These are phyloP conservation scores for Botrytis fragariae DNA, from an alignment of 2,329 filamentous ascomycete genomes.

Conservation along the genomic window DNA sequence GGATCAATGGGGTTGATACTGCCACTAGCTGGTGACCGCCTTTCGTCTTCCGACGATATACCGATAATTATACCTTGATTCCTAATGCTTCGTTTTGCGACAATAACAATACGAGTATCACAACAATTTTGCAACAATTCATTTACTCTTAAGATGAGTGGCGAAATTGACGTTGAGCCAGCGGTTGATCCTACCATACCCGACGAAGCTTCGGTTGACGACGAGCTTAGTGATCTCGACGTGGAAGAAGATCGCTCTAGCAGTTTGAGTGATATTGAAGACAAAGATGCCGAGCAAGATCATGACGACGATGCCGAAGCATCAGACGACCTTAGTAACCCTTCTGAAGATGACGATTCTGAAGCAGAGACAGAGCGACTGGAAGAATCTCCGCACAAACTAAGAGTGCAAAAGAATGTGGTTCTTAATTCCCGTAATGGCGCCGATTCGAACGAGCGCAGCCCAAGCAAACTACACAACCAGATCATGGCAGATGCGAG, in stretches of 20 bases:
- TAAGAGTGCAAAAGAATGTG: slow-evolving; percentile 58
- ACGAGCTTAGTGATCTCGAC: slow-evolving; percentile 37
- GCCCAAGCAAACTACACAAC: slow-evolving; percentile 74
- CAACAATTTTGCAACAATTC: slow-evolving; percentile 2
- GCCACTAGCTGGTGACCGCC: slow-evolving; percentile 1
- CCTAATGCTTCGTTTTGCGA: slow-evolving; percentile 9
- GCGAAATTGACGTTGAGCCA: slow-evolving; percentile 32
- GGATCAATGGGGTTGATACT: background rate
- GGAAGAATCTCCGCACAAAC: slow-evolving; percentile 77
- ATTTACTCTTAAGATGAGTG: slow-evolving; percentile 34
- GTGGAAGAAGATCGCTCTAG: slow-evolving; percentile 74
- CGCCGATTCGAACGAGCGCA: slow-evolving; percentile 58
- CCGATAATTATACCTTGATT: background rate
- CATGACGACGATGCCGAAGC: slow-evolving; percentile 53
- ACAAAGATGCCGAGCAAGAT: slow-evolving; percentile 63
- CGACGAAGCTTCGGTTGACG: slow-evolving; percentile 31
- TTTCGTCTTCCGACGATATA: background rate
- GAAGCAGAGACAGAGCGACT: slow-evolving; percentile 94
- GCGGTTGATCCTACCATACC: slow-evolving; percentile 33
- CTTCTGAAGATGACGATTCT: slow-evolving; percentile 61
- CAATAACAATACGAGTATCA: background rate
- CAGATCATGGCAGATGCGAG: slow-evolving; percentile 47
- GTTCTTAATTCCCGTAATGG: slow-evolving; percentile 56
- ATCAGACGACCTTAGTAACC: slow-evolving; percentile 38
- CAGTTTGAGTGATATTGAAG: slow-evolving; percentile 88